Percentiles rank a stretch among this genome's conserved stretches.
Evolutionary conservation across 1,284 basidiomycete genomes (phyloP).

Genomic region (Ceratobasidium sp.): DNA sequence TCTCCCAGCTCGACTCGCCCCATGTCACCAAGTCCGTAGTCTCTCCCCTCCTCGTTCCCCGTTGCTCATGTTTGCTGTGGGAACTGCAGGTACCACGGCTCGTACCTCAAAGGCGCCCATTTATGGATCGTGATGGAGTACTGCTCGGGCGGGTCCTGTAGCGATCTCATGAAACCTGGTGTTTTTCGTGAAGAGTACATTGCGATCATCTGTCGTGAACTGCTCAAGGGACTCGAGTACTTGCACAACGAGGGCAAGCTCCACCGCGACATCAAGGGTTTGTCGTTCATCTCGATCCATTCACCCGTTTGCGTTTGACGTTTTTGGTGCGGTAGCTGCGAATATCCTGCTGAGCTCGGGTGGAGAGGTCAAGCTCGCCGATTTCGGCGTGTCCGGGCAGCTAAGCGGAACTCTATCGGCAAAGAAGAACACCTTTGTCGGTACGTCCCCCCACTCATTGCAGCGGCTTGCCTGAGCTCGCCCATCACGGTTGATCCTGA

Average conservation of each 20-base stretch:
- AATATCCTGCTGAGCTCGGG: constrained; percentile 92
- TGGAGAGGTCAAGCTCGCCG: constrained; percentile 98
- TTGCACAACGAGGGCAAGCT: constrained; percentile 95
- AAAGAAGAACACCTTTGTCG: constrained; percentile 99
- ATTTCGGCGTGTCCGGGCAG: constrained; percentile 99
- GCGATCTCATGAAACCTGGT: constrained; percentile 95
- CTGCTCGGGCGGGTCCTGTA: constrained; percentile 84
- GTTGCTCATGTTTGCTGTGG: neutral
- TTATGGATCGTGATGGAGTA: constrained; percentile 99
- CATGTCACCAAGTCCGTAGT: constrained; percentile 87
- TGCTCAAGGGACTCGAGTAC: constrained; percentile 92
- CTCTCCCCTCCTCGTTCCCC: constrained; percentile 42
- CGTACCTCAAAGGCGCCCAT: constrained; percentile 91
- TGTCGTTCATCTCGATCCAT: neutral
- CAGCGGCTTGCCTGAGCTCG: constrained; percentile 13
- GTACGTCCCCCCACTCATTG: constrained; percentile 50
- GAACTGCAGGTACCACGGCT: constrained; percentile 80
- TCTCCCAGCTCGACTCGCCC: constrained; percentile 95
- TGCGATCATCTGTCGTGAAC: constrained; percentile 92
- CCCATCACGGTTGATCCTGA: constrained; percentile 2
- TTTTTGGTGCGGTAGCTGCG: constrained; percentile 61
- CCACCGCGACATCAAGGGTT: constrained; percentile 98
- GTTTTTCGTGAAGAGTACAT: constrained; percentile 98
- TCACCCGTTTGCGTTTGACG: neutral
- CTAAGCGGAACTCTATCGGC: constrained; percentile 92